These are phyloP conservation scores for Petunia axillaris DNA, from an alignment of 257 asterid genomes.

Conservation along the genomic window DNA sequence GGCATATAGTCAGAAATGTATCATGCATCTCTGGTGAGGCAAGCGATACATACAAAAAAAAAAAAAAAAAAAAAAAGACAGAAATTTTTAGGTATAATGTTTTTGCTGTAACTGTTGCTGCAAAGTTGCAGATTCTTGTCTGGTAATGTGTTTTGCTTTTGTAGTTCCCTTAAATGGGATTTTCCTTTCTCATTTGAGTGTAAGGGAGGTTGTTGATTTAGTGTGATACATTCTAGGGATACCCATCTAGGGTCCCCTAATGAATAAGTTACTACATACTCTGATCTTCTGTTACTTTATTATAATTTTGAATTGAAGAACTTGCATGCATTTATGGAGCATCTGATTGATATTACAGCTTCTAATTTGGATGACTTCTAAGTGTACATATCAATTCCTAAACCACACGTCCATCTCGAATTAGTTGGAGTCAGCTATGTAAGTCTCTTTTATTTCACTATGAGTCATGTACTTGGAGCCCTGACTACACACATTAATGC, in stretches of 20 bases:
- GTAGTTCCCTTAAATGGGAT: conserved; percentile 21
- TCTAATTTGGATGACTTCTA: neutral
- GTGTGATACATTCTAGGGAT: conserved; percentile 28
- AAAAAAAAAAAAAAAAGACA: neutral
- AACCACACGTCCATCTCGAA: neutral
- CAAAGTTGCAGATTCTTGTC: conserved; percentile 27
- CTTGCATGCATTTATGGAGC: neutral
- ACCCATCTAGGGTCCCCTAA: conserved; percentile 30
- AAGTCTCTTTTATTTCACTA: neutral
- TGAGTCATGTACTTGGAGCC: too few species aligned
- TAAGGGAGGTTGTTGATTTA: conserved; percentile 29
- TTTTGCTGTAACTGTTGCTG: conserved; percentile 20
- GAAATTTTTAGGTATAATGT: conserved; percentile 17
- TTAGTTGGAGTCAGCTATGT: neutral
- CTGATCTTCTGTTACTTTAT: neutral
- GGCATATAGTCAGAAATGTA: conserved; percentile 38
- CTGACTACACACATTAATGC: too few species aligned
- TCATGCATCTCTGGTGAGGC: conserved; percentile 36
- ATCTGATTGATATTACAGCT: neutral
- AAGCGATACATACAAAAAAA: conserved; percentile 21
- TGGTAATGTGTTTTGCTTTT: neutral
- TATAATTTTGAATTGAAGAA: neutral
- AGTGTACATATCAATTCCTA: neutral
- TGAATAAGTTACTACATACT: conserved; percentile 23
- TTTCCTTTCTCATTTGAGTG: conserved; percentile 23